Base-by-base conservation (phyloP, 495 filamentous ascomycete genomes). In the Ramalina peruviana region DNA sequence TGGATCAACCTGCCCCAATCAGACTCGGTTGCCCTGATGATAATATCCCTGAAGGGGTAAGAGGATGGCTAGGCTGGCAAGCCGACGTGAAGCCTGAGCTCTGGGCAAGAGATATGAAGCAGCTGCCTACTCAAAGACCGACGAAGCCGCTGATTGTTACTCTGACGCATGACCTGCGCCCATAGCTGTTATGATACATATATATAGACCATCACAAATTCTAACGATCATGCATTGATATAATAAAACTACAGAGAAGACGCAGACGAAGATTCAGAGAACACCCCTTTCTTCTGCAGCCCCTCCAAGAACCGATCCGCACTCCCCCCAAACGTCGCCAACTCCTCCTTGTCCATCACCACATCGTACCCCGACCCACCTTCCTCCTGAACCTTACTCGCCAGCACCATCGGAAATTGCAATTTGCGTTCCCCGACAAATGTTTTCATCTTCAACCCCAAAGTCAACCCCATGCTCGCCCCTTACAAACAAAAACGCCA, bases 21-120 rank as follows among this genome's bases (percentile, higher is more conserved):
- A 30, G 15, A 16, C 6, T 63, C 19, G 21, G 54, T 2, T 51
- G 44, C 0, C 33, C 46, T 7, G 37, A 46, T 4, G 4, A 47
- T 4, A 36, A 45, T 11, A 21, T 57, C 12, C 48, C 56, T 0
- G n/a, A 12, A 16, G 61, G 61, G 2, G 60, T 62, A n/a, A 44
- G 45, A 40, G 58, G 46, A 3, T 64, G 60, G 60, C 47, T 64
- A 0, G 61, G 61, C 16, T 62, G 60, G 60, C 16, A 56, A 25
- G 36, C 13, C 11, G 25, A 48, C n/a, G 53, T 60, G 4, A 40
- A 51, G 15, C 49, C 55, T 5, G 58, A 62, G 20, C 44, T 48
- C 0, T 60, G 49, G 55, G 61, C 61, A 20, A 54, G 21, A 15
- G 55, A 62, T 27, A 57, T 64, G 50, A 64, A 64, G 39, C 61